Evolutionary conservation across 768 basidiomycete species (phyloP).

Genomic region (Mycena latifolia): DNA sequence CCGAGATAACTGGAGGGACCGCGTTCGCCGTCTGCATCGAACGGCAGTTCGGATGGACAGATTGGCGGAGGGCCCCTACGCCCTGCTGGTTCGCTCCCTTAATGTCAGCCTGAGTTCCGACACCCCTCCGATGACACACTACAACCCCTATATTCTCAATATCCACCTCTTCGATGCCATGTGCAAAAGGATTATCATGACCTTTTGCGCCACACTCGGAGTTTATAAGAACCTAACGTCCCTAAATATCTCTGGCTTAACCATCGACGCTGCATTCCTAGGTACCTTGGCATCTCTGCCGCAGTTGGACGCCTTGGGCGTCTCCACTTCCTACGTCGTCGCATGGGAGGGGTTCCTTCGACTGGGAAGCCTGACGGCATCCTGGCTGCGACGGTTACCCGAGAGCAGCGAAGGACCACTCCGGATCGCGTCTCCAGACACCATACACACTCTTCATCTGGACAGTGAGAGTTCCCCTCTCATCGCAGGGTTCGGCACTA

Average conservation of each 20-base stretch:
- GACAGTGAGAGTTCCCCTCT: neutral
- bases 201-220: neutral
- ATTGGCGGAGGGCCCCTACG: neutral
- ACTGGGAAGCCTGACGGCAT: neutral
- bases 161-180: neutral
- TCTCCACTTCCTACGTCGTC: neutral
- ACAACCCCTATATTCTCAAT: neutral
- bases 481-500: neutral
- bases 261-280: neutral
- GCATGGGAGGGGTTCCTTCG: neutral
- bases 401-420: neutral
- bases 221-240: neutral
- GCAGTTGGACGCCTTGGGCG: neutral
- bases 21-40: neutral
- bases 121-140: no score
- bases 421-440: neutral
- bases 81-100: neutral
- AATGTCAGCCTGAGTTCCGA: neutral
- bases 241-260: neutral
- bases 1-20: neutral
- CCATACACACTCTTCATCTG: neutral
- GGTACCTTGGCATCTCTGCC: neutral
- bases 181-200: neutral
- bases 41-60: conserved; percentile 5
- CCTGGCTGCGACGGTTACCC: neutral